Evolutionary conservation across 163 green algal genomes (phyloP).

Genomic region (Chloromonas sp.): DNA sequence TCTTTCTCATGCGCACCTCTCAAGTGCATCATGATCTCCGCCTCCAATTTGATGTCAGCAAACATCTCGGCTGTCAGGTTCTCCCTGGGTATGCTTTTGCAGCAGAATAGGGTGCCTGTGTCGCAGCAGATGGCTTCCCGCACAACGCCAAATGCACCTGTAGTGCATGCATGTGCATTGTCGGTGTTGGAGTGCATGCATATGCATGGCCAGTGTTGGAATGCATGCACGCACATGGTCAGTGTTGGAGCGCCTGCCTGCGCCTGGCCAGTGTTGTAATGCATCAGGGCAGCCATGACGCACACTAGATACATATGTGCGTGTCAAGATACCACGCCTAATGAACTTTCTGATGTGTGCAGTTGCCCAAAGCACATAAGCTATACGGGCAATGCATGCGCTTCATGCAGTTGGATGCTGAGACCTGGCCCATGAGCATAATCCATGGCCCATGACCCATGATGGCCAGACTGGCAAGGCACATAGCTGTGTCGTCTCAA

Average conservation of each 20-base stretch:
- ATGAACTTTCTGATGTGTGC: background rate
- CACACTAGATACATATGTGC: background rate
- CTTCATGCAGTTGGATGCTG: no score
- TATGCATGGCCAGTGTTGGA: background rate
- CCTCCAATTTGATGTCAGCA: slow-evolving; percentile 25
- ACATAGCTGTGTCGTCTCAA: no score
- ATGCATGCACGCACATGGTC: background rate
- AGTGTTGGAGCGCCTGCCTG: background rate
- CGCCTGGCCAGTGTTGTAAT: background rate
- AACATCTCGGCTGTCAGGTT: slow-evolving; percentile 28
- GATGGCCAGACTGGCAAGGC: no score
- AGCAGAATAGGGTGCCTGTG: slow-evolving; percentile 39
- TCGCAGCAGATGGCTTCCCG: slow-evolving; percentile 32
- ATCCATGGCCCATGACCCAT: no score
- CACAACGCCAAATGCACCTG: slow-evolving; percentile 39
- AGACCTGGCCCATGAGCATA: no score
- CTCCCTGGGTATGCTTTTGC: slow-evolving; percentile 56
- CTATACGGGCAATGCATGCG: background rate
- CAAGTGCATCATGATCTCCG: slow-evolving; percentile 45
- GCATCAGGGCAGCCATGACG: background rate
- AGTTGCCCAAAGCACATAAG: background rate
- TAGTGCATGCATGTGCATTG: background rate
- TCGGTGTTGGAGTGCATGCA: background rate
- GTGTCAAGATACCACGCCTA: background rate
- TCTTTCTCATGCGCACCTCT: slow-evolving; percentile 9